Conservation (phyloP, 2,329 filamentous ascomycete species). For the Colletotrichum horii region DNA sequence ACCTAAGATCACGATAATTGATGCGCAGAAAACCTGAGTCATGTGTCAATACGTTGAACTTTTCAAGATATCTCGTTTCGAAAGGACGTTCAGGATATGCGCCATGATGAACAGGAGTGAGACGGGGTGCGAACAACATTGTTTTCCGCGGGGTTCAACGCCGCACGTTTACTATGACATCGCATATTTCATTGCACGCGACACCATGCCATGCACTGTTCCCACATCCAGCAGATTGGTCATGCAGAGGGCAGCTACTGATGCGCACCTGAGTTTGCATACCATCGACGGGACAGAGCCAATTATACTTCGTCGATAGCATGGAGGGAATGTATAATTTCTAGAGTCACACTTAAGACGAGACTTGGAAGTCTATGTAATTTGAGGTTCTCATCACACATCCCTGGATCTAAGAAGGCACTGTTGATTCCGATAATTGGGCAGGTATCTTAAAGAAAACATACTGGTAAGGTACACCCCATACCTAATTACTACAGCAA, state of each 20-base stretch:
- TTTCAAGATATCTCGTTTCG: neutral
- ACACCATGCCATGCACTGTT: neutral
- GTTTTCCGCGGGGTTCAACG: no score
- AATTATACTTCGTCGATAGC: neutral
- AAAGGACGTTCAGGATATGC: neutral
- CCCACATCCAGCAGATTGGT: neutral
- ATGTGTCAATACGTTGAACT: neutral
- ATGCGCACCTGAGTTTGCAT: neutral
- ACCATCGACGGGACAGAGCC: neutral
- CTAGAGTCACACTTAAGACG: neutral
- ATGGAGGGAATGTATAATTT: neutral
- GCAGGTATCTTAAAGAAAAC: neutral
- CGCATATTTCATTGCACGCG: neutral
- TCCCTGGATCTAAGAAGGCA: neutral
- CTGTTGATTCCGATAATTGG: accelerated
- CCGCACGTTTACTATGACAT: neutral
- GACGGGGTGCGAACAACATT: no score
- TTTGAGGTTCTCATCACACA: neutral
- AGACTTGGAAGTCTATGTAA: neutral
- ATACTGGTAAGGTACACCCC: neutral
- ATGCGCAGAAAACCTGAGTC: neutral
- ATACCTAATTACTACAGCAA: neutral
- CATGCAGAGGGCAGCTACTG: neutral
- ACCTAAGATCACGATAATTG: accelerated
- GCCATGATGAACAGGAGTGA: neutral